These are phyloP conservation scores for Starmerella roubikii DNA, from an alignment of 805 yeast genomes.

Conservation along the genomic window DNA sequence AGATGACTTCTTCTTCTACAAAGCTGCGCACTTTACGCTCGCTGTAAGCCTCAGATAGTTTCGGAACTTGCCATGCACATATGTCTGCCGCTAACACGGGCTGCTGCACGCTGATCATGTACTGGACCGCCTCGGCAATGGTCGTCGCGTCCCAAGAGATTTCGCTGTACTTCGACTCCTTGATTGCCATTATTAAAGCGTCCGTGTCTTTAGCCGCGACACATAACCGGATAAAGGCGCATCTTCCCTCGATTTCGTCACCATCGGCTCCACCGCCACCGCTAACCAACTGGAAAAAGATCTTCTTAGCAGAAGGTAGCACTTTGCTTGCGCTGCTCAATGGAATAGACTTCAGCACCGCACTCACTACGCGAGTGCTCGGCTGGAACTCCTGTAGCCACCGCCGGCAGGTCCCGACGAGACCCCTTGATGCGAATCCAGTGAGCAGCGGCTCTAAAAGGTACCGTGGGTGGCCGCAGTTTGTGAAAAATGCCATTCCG, in stretches of 20 bases:
- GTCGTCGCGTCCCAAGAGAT: conserved; percentile 25
- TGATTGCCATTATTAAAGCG: conserved; percentile 21
- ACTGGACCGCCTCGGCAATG: conserved; percentile 14
- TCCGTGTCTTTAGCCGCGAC: conserved; percentile 13
- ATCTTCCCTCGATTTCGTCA: conserved; percentile 14
- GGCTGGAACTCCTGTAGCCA: conserved; percentile 10
- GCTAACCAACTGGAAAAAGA: conserved; percentile 5
- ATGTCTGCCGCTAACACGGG: conserved; percentile 22
- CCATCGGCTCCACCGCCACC: conserved; percentile 4
- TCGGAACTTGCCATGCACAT: conserved; percentile 20
- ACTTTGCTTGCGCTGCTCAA: background rate
- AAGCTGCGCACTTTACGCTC: conserved; percentile 7
- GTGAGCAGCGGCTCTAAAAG: conserved; percentile 8
- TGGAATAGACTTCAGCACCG: conserved; percentile 6
- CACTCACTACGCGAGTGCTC: background rate
- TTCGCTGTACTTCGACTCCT: conserved; percentile 22
- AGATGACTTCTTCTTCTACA: conserved; percentile 17
- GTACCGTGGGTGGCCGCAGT: conserved; percentile 11
- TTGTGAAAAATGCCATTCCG: conserved; percentile 14
- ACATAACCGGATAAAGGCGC: conserved; percentile 19
- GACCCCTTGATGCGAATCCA: conserved; percentile 12
- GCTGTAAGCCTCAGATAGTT: conserved; percentile 7
- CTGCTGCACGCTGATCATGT: conserved; percentile 9
- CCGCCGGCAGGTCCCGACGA: conserved; percentile 10
- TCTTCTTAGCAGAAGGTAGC: conserved; percentile 15